Base-by-base conservation (phyloP, 2,329 filamentous ascomycete species). In the Colletotrichum sidae region DNA sequence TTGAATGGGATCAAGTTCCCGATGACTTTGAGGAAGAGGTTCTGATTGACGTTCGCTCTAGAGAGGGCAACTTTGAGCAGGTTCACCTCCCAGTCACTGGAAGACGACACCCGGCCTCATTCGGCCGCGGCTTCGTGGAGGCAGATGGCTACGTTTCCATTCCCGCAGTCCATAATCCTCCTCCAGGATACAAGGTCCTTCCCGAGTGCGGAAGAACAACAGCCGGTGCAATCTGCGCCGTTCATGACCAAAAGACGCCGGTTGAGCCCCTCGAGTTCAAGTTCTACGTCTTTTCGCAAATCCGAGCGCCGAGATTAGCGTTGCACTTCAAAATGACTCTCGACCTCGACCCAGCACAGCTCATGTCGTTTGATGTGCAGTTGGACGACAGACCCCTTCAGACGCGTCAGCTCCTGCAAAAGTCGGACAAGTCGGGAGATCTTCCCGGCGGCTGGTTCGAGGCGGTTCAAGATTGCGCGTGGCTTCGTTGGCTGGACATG, bases 391-490 rank as follows among this genome's bases (percentile, higher is more conserved):
- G 76, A 3, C 70, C 79, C 35, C 71, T 69, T 1, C 70, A 72
- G 42, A 73, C 69, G 34, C 72, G 72, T 3, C 71, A 74, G 6
- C 69, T 79, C 9, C 71, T 81, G 1, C 75, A 70, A 6, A 38
- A 57, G 3, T 59, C 59, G 7, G 66, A 70, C 34, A 70, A 70
- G 13, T 39, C 39, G 17, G 74, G 77, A 63, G 81, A 77, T 65
- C 78, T 72, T 65, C 85, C 85, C 2, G 78, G 78, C 0, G 79
- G 79, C 7, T 88, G 85, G 84, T 73, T 77, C 7, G 70, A 71
- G 9, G 83, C 82, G 0, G 84, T 86, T 1, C 81, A 82, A 12
- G 80, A 85, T 55, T 73, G 79, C 35, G 81, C 82, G 8, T 87
- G 84, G 85, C 77, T 74, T 6, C 82, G 79, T 55, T 79, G 76